Percentiles rank a stretch among this genome's conserved stretches.
Evolutionary conservation across 441 rosid genomes (phyloP).

Genomic region (Jatropha podagrica): DNA sequence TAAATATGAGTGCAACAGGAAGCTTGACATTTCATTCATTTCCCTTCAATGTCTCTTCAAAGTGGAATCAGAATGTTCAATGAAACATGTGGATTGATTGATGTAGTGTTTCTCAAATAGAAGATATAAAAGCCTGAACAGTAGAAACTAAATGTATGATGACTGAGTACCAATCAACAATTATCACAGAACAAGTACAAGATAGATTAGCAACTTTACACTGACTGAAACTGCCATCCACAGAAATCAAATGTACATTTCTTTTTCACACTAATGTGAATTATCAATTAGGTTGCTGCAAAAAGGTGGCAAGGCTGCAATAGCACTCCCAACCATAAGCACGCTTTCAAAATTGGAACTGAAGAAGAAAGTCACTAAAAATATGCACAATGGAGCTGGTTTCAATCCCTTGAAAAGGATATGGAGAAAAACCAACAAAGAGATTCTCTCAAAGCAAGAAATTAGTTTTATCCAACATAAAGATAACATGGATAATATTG

Average conservation of each 20-base stretch:
- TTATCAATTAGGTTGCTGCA: too few species aligned
- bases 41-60: slow-evolving; percentile 1
- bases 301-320: too few species aligned
- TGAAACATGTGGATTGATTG: not conserved
- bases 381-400: too few species aligned
- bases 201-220: too few species aligned
- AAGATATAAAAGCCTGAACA: not conserved
- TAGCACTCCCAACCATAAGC: too few species aligned
- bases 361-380: too few species aligned
- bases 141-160: not conserved
- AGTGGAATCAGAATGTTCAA: not conserved
- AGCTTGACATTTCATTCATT: not conserved
- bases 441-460: too few species aligned
- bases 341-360: too few species aligned
- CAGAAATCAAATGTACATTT: not conserved
- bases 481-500: not conserved
- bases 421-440: too few species aligned
- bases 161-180: not conserved
- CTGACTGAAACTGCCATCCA: not conserved
- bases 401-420: too few species aligned
- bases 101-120: not conserved
- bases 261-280: too few species aligned
- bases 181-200: not conserved
- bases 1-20: not conserved
- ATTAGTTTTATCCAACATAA: too few species aligned